Base-by-base conservation (phyloP, 2,329 filamentous ascomycete genomes). In the Phyllosticta capitalensis region DNA sequence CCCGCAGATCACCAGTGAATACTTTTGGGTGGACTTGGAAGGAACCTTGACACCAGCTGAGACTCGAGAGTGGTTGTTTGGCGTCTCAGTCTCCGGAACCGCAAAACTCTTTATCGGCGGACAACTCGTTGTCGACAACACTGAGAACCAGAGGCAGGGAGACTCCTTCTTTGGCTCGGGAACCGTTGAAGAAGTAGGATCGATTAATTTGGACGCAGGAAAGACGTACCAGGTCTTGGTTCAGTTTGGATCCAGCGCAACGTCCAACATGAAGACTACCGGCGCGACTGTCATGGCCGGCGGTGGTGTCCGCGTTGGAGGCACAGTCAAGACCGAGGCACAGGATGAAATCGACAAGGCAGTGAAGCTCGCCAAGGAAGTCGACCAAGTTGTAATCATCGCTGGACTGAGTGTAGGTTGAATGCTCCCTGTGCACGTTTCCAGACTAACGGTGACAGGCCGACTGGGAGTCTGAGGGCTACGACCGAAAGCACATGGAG, bases 321-420 rank as follows among this genome's bases (percentile, higher is more conserved):
- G 81, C 20, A 81, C 79, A 69, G 81, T 80, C 64, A 77, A 81
- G 48, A 79, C 85, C 52, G 78, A 84, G 64, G 1, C 70, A 74
- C 33, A 61, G 70, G 53, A 20, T 1, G 59, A 61, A 38, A 57
- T 64, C 6, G 53, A 53, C 5, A 54, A 65, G 59, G 64, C 66
- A 3, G 58, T 65, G 3, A 50, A 53, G 17, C 58, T 66, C 5
- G 66, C 65, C 0, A 55, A 61, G 48, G 61, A 83, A 65, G 81
- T 85, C 52, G 86, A 89, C 65, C 84, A 89, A 67, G 75, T 77
- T 58, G 81, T 89, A 67, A 78, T 89, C 5, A 88, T 85, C 84
- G 69, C 73, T 38, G 83, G 83, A 0, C 70, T 87, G 5, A 89
- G 88, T 63, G 84, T 83, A 30, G 88, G 85, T 24, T 5, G 1